Evolutionary conservation across 345 rosid genomes (phyloP).

Genomic region (Brassica rapa): DNA sequence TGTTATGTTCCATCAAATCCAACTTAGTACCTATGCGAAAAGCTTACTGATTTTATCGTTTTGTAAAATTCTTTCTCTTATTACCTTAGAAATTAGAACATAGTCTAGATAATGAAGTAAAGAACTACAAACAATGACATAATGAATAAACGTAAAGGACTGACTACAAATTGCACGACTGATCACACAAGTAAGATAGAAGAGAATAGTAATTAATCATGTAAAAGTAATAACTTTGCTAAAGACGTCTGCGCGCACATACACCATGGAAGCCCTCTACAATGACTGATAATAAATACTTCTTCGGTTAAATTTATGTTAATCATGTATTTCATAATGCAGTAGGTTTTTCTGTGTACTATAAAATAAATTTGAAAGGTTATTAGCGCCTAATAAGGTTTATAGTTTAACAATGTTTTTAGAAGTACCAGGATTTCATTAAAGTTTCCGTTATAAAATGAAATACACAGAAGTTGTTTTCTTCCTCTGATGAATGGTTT

Average conservation of each 20-base stretch:
- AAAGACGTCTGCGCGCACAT: neutral
- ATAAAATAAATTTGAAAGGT: neutral
- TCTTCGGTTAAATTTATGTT: neutral
- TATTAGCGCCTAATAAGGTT: neutral
- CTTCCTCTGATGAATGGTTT: too few relatives aligned
- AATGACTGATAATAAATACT: neutral
- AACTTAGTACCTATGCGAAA: conserved; percentile 33
- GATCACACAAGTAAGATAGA: neutral
- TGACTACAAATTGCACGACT: neutral
- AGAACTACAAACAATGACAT: neutral
- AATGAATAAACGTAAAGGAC: neutral
- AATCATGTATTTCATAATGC: neutral
- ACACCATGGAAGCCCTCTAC: neutral
- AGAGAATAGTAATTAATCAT: neutral
- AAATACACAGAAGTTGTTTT: neutral
- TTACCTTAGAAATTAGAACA: neutral
- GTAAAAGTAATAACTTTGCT: neutral
- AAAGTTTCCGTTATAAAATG: neutral
- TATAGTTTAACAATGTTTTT: neutral
- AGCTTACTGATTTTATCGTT: conserved; percentile 9
- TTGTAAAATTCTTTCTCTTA: neutral
- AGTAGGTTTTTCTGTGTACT: neutral
- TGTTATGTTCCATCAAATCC: conserved; percentile 40
- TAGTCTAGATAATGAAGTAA: neutral
- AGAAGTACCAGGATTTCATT: neutral